These are phyloP conservation scores for Phytophthora sansomeana DNA, from an alignment of 352 stramenopile genomes.

Conservation along the genomic window DNA sequence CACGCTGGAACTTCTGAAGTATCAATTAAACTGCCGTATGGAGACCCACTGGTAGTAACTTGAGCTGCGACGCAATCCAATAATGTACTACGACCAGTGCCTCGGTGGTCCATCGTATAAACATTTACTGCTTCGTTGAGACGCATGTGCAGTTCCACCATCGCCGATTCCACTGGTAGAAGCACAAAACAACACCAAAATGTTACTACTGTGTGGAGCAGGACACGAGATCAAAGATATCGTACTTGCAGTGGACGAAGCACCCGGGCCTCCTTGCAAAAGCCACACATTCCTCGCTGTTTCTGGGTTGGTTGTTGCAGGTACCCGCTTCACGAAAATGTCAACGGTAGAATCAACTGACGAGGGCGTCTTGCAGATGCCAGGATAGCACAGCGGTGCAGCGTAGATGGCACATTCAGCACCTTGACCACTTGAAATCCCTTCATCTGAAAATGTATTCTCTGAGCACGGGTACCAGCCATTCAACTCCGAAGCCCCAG, in stretches of 20 bases:
- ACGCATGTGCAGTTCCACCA: conserved; percentile 39
- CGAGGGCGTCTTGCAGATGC: conserved; percentile 19
- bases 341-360: conserved; percentile 21
- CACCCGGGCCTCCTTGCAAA: conserved; percentile 46
- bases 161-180: conserved; percentile 43
- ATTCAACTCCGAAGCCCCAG: conserved; percentile 23
- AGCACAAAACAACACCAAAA: background rate
- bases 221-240: background rate
- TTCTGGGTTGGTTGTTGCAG: conserved; percentile 13
- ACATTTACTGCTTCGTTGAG: conserved; percentile 50
- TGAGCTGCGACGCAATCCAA: conserved; percentile 55
- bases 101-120: conserved; percentile 68
- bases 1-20: conserved; percentile 45
- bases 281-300: conserved; percentile 46
- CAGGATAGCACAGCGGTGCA: conserved; percentile 45
- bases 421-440: background rate
- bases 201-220: background rate
- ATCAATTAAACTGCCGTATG: conserved; percentile 30
- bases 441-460: conserved; percentile 35
- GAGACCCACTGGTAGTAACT: conserved; percentile 43
- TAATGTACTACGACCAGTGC: conserved; percentile 49
- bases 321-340: conserved; percentile 51
- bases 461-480: conserved; percentile 46
- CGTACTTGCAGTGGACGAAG: conserved; percentile 43
- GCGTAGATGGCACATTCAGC: conserved; percentile 47